A percentile compares a stretch with the other conserved stretches of the same genome.
These are phyloP conservation scores for Mariannaea elegans DNA, from an alignment of 2,329 filamentous ascomycete species.

Conservation along the genomic window DNA sequence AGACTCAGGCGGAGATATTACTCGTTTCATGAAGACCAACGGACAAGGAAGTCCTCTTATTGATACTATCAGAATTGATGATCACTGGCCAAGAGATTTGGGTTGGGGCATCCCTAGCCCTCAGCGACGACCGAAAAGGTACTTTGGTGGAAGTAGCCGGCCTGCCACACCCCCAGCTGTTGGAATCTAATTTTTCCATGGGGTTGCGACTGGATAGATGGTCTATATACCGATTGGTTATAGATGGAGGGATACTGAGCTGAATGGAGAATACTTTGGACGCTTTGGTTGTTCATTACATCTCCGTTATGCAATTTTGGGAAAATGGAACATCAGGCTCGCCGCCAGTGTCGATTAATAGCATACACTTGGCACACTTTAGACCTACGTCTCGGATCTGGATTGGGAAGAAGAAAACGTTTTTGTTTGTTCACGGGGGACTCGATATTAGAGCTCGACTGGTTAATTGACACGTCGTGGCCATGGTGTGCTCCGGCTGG, in stretches of 20 bases:
- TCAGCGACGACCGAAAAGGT: slow-evolving; percentile 20
- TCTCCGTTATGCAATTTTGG: not conserved
- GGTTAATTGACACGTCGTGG: not conserved
- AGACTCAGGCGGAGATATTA: not conserved
- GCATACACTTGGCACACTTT: not conserved
- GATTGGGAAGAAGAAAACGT: not conserved
- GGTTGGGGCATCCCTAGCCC: slow-evolving; percentile 19
- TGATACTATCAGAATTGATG: slow-evolving; percentile 25
- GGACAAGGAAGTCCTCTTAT: slow-evolving; percentile 36
- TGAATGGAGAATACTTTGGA: too few species aligned
- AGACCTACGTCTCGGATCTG: not conserved
- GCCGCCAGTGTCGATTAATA: not conserved
- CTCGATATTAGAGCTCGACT: not conserved
- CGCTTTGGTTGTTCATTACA: not conserved
- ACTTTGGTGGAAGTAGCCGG: not conserved
- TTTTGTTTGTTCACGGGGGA: not conserved
- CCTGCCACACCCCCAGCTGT: not conserved
- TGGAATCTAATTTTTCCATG: not conserved
- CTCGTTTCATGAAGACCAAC: slow-evolving; percentile 29
- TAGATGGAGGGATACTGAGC: too few species aligned
- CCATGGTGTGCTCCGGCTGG: not conserved
- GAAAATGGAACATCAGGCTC: not conserved
- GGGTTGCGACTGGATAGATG: not conserved
- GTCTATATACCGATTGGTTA: not conserved
- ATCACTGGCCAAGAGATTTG: slow-evolving; percentile 22